Evolutionary conservation across 352 stramenopile genomes (phyloP).

Genomic region (Phytopythium montanum): DNA sequence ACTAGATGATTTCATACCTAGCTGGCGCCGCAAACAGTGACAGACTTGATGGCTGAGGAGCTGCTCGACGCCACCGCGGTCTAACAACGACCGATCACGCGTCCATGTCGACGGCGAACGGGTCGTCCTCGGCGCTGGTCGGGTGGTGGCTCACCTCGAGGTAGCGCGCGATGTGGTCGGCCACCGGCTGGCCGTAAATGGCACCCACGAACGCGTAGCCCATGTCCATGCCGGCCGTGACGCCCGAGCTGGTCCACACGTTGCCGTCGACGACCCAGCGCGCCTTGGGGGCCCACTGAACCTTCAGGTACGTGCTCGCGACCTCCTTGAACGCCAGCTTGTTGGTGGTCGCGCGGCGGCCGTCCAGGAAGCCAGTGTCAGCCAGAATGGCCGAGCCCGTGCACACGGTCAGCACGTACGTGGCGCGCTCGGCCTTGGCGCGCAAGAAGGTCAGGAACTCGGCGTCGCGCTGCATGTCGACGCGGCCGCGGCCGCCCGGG

Average conservation of each 20-base stretch:
- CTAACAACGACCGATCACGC: not conserved
- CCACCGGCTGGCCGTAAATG: conserved; percentile 21
- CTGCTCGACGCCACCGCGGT: too few relatives aligned
- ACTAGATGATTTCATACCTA: too few relatives aligned
- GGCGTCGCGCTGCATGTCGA: conserved; percentile 29
- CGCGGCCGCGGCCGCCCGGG: conserved; percentile 27
- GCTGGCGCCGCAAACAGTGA: too few relatives aligned
- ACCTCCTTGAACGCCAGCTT: conserved; percentile 46
- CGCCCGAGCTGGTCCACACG: conserved; percentile 54
- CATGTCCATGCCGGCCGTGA: conserved; percentile 68
- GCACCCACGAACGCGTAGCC: conserved; percentile 36
- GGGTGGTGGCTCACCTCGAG: conserved; percentile 41
- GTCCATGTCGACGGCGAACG: conserved; percentile 25
- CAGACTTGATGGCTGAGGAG: too few relatives aligned
- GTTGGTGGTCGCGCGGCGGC: conserved; percentile 56
- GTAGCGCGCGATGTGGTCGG: conserved; percentile 25
- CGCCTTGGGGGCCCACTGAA: conserved; percentile 51
- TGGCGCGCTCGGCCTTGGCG: conserved; percentile 18
- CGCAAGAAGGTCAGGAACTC: conserved; percentile 40
- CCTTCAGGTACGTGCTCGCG: conserved; percentile 19
- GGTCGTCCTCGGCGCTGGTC: conserved; percentile 31
- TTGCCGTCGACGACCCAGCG: conserved; percentile 58
- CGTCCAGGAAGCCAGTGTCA: conserved; percentile 36
- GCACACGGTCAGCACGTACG: conserved; percentile 50
- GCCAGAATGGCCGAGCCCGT: conserved; percentile 46